A percentile compares a stretch with the other conserved stretches of the same genome.
phyloP scores from a whole-genome alignment of 1,284 basidiomycete species.

The Irpex sp. region DNA sequence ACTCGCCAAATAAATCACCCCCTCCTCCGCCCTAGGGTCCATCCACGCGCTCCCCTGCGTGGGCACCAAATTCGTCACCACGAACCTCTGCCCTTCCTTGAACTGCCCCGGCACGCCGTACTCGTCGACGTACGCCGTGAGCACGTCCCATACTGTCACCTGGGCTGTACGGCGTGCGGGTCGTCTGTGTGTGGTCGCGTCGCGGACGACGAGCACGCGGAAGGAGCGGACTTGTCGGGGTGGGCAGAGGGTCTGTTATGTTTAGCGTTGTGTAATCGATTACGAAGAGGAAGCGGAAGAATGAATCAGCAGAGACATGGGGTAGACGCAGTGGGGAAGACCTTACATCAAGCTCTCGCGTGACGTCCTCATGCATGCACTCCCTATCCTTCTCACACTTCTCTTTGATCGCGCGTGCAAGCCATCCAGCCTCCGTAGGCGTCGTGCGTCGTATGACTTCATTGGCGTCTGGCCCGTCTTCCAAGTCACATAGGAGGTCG shows the following conservation, averaged over 20 bases:
- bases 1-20: slow-evolving; percentile 24
- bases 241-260: slow-evolving; percentile 62
- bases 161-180: slow-evolving; percentile 62
- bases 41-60: slow-evolving; percentile 26
- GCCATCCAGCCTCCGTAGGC: slow-evolving; percentile 54
- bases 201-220: slow-evolving; percentile 73
- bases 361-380: slow-evolving; percentile 54
- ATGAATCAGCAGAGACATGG: not conserved
- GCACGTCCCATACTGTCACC: slow-evolving; percentile 83
- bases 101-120: slow-evolving; percentile 52
- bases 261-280: not conserved
- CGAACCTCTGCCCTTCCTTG: slow-evolving; percentile 64
- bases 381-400: slow-evolving; percentile 50
- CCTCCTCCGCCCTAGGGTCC: slow-evolving; percentile 18
- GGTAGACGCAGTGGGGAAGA: not conserved
- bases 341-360: slow-evolving; percentile 65
- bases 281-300: not conserved
- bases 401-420: slow-evolving; percentile 54
- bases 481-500: slow-evolving; percentile 61
- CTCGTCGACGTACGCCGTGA: slow-evolving; percentile 49
- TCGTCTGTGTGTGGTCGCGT: slow-evolving; percentile 54
- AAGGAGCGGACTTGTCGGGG: slow-evolving; percentile 79
- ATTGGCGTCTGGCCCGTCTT: slow-evolving; percentile 41
- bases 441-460: slow-evolving; percentile 39
- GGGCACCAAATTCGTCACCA: slow-evolving; percentile 39